These are phyloP conservation scores for Lactarius psammicola DNA, from an alignment of 768 basidiomycete genomes.

Conservation along the genomic window DNA sequence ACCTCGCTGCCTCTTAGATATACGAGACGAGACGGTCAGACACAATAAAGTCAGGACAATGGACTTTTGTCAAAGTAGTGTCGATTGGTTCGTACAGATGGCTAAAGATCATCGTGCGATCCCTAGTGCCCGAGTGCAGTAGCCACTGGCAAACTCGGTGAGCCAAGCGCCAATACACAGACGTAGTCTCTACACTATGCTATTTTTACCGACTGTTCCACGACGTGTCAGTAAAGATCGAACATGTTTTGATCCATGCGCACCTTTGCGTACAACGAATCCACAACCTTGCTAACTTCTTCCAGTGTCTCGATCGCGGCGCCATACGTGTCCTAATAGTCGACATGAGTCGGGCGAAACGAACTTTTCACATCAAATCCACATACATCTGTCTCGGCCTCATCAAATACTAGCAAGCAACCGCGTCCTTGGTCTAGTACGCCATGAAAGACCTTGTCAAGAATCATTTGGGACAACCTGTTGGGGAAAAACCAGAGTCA, in stretches of 20 bases:
- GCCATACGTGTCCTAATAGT: conserved; percentile 73
- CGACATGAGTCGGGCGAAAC: conserved; percentile 6
- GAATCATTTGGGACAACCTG: conserved; percentile 96
- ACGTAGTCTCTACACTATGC: conserved; percentile 23
- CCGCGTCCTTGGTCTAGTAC: conserved; percentile 97
- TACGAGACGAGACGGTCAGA: background rate
- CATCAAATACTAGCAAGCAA: conserved; percentile 87
- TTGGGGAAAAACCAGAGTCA: background rate
- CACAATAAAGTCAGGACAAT: background rate
- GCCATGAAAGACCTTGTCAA: conserved; percentile 91
- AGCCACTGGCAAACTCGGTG: background rate
- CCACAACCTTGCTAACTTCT: conserved; percentile 92
- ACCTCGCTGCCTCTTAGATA: background rate
- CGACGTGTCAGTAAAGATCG: background rate
- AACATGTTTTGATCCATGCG: conserved; percentile 29
- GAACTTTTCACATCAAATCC: conserved; percentile 2
- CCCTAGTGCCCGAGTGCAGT: background rate
- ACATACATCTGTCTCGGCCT: conserved; percentile 81
- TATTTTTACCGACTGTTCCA: conserved; percentile 28
- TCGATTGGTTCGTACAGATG: background rate
- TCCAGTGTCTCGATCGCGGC: conserved; percentile 87
- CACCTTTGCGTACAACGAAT: conserved; percentile 86
- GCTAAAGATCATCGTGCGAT: background rate
- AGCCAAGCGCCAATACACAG: background rate
- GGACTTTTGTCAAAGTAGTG: background rate